phyloP scores from a whole-genome alignment of 164 flowering plant species.

The Akebia trifoliata region DNA sequence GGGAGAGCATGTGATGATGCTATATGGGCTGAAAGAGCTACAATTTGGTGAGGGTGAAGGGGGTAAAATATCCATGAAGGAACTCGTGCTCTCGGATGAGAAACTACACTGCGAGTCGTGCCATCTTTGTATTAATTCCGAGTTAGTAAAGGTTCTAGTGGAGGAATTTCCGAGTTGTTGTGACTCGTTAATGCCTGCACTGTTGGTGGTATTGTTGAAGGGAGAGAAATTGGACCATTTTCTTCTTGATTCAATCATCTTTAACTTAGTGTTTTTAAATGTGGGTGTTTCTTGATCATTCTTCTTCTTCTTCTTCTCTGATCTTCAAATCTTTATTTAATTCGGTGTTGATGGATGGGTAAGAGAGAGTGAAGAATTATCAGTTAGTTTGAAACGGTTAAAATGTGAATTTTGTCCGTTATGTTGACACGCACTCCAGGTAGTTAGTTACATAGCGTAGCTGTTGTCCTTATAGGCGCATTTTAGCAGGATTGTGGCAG shows the following conservation, averaged over 20 bases:
- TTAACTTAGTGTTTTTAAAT: too few species aligned
- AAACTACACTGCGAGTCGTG: conserved; percentile 3
- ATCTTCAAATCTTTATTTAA: too few species aligned
- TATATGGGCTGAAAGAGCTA: conserved; percentile 2
- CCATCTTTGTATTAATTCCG: neutral
- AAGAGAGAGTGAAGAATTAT: too few species aligned
- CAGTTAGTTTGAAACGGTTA: too few species aligned
- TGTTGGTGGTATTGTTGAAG: neutral
- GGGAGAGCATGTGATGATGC: conserved; percentile 7
- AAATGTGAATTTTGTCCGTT: too few species aligned
- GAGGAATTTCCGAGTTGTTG: neutral
- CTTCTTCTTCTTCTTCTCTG: too few species aligned
- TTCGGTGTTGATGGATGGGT: too few species aligned
- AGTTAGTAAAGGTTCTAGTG: neutral
- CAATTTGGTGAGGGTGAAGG: conserved; percentile 22
- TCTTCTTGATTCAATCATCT: conserved; percentile 11
- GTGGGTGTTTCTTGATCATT: too few species aligned
- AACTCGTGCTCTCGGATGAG: conserved; percentile 11
- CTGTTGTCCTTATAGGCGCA: too few species aligned
- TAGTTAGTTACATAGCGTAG: too few species aligned
- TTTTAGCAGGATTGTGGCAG: too few species aligned
- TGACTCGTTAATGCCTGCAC: neutral
- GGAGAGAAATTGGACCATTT: conserved; percentile 4
- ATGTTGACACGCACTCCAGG: too few species aligned
- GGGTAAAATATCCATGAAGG: conserved; percentile 4